phyloP scores from a whole-genome alignment of 441 rosid genomes.

The Melastoma candidum region DNA sequence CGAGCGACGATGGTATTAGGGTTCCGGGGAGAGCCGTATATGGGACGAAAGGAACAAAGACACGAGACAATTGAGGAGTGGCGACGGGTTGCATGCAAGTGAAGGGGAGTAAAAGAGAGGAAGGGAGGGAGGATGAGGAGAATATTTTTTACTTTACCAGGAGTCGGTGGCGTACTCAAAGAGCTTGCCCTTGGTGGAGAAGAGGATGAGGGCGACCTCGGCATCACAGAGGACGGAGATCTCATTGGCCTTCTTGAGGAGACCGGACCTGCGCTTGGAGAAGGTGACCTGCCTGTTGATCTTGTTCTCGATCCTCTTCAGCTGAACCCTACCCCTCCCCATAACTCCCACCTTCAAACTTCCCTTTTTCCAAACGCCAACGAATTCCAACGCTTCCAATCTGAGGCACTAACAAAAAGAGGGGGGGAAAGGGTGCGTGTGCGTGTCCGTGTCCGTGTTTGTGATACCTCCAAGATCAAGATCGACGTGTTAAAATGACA shows the following conservation, averaged over 20 bases:
- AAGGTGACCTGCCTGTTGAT: slow-evolving; percentile 90
- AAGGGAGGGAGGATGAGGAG: background rate
- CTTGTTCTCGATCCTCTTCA: slow-evolving; percentile 89
- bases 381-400: no score
- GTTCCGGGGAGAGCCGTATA: no score
- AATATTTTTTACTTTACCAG: slow-evolving; percentile 26
- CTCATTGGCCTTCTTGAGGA: slow-evolving; percentile 86
- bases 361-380: no score
- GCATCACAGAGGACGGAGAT: slow-evolving; percentile 93
- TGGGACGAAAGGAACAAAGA: no score
- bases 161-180: slow-evolving; percentile 77
- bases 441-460: no score
- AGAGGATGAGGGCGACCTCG: slow-evolving; percentile 72
- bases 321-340: slow-evolving; percentile 62
- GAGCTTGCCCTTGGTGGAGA: slow-evolving; percentile 84
- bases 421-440: no score
- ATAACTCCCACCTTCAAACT: background rate
- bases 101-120: background rate
- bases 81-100: background rate
- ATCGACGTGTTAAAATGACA: no score
- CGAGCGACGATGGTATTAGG: no score
- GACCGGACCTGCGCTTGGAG: slow-evolving; percentile 75
- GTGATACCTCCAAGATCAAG: no score
- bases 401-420: no score
- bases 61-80: background rate